Base-by-base conservation (phyloP, 805 yeast genomes). In the Tetrapisispora namnaoensis region DNA sequence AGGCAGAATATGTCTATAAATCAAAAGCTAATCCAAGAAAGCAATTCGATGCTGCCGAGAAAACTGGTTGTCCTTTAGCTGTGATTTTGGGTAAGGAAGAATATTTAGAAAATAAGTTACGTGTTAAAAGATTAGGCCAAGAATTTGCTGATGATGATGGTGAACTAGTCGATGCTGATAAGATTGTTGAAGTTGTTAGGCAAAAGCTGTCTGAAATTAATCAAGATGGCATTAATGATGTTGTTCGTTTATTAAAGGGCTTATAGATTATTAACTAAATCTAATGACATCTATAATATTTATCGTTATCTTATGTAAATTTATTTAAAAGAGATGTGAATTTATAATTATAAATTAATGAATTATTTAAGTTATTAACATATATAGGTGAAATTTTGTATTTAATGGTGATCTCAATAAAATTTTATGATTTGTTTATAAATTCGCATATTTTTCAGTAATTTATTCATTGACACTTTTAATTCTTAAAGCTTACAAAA, bases 11-110 rank as follows among this genome's bases (percentile, higher is more conserved):
- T 67, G 75, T 91, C 53, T 93, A 87, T 74, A 93, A 93, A 70
- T 78, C 87, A 49, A 93, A 93, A 73, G 95, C 95, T 49, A 93
- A 93, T 67, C 85, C 89, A 50, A 83, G 95, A 67, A 93, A 91
- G 68, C 99, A 93, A 71, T 93, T 93, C 55, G 98, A 91, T 59
- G 95, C 96, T 45, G 98, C 99, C 40, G 99, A 93, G 60, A 90
- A 87, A 69, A 73, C 88, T 2, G 98, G 96, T 22, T 87, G 95
- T 59, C 83, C 89, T 51, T 59, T 89, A 42, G 96, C 93, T 13
- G 95, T 93, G 41, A 93, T 93, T 56, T 73, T 93, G 49, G 99
- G 99, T 59, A 95, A 91, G 66, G 97, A 93, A 66, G 99, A 93
- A 70, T 89, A 70, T 60, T 57, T 65, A 28, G 80, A 78, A 55